Percentiles rank a stretch among this genome's conserved stretches.
phyloP scores from a whole-genome alignment of 306 rosid genomes.

The Luffa aegyptiaca region DNA sequence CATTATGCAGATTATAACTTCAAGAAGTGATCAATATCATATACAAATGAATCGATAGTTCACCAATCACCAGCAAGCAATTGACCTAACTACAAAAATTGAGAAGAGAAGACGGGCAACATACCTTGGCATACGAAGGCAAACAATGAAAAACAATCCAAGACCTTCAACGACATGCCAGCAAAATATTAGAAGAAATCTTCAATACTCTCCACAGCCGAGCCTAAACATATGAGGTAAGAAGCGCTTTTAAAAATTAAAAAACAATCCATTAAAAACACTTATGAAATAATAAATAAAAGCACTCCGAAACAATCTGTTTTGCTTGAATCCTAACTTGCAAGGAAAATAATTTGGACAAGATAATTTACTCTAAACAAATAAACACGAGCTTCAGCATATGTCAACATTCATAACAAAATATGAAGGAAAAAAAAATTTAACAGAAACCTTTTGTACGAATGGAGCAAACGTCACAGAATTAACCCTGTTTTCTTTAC shows the following conservation, averaged over 20 bases:
- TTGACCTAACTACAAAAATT: too few relatives aligned
- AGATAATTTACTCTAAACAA: neutral
- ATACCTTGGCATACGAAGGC: too few relatives aligned
- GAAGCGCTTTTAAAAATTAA: too few relatives aligned
- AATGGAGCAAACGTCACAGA: neutral
- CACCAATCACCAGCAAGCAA: too few relatives aligned
- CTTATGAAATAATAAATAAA: too few relatives aligned
- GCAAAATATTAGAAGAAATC: too few relatives aligned
- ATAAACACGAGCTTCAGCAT: neutral
- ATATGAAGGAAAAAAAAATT: neutral
- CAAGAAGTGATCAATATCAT: neutral
- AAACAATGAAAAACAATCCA: too few relatives aligned
- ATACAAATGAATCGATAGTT: neutral
- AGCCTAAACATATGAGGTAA: too few relatives aligned
- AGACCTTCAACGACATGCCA: too few relatives aligned
- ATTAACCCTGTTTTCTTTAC: neutral
- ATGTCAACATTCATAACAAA: neutral
- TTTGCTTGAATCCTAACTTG: conserved; percentile 90
- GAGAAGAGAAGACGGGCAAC: too few relatives aligned
- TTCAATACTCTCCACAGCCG: too few relatives aligned
- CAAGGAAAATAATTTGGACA: conserved; percentile 6
- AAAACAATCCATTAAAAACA: too few relatives aligned
- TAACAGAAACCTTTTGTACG: neutral
- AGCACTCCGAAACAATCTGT: conserved; percentile 24
- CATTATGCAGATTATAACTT: neutral